Base-by-base conservation (phyloP, 73 alveolate genomes). In the Stentor coeruleus region DNA sequence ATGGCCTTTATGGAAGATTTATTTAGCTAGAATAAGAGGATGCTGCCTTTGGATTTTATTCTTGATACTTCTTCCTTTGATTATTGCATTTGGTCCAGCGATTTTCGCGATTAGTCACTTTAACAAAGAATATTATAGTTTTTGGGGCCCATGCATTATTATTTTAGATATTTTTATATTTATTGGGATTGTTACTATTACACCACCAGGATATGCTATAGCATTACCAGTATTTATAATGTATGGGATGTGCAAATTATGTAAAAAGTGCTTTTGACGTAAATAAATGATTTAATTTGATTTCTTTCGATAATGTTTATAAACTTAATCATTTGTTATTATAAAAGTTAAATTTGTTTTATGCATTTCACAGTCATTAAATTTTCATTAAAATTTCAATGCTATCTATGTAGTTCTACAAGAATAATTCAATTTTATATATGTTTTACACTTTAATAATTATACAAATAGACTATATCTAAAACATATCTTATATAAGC, bases 1-100 rank as follows among this genome's bases (percentile, higher is more conserved):
- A 1, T 66, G 79, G 79, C 79, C 79, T 1, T 1, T 66, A 2
- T 66, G 79, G 79, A 66, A 66, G 37, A 66, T 66, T 2, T 66
- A 66, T 66, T 66, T 20, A 26, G 37, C n/a, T 66, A 20, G 79
- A 11, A 31, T 2, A 1, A 66, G 33, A 66, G 37, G 37, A 20
- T 2, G n/a, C n/a, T 20, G 79, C n/a, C 11, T 66, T 20, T 66
- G 79, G 79, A 66, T 75, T n/a, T 30, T 75, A 14, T 14, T 75
- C n/a, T 20, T 75, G 33, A 20, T 75, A 0, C n/a, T 75, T 40
- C 39, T 38, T 15, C 83, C 83, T 40, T 31, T 75, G 6, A 40
- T 75, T 39, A 1, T 75, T 15, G 2, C 39, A 39, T 75, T 75
- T 20, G 35, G 26, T 1, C 83, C 83, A 36, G 72, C 83, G 15